Percentiles rank a stretch among this genome's conserved stretches.
phyloP scores from a whole-genome alignment of 2,329 filamentous ascomycete genomes.

The Claviceps maximensis region DNA sequence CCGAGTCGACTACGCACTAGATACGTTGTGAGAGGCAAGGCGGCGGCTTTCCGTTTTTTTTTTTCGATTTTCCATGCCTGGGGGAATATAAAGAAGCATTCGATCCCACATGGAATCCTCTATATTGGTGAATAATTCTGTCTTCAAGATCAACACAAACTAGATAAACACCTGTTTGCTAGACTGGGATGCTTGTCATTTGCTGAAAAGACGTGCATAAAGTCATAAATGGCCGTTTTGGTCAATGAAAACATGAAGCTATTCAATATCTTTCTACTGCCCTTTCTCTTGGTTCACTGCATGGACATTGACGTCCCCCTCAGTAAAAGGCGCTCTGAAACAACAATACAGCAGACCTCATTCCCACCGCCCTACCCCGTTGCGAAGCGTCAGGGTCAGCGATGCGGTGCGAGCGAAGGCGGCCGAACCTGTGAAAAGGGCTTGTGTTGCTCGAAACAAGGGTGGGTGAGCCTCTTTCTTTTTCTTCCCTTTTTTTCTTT shows the following conservation, averaged over 20 bases:
- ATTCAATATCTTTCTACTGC: background rate
- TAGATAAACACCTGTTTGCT: background rate
- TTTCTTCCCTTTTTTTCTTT: background rate
- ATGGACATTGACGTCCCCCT: background rate
- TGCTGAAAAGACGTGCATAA: background rate
- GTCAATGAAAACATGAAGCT: background rate
- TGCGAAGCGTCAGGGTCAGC: background rate
- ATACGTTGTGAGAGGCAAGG: no score
- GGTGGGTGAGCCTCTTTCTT: conserved; percentile 16
- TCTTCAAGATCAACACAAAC: background rate
- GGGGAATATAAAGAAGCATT: background rate
- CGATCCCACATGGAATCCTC: background rate
- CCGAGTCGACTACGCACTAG: background rate
- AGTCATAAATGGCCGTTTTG: background rate
- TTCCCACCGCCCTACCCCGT: background rate
- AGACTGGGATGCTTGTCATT: background rate
- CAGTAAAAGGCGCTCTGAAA: background rate
- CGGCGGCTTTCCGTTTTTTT: background rate
- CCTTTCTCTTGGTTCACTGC: background rate
- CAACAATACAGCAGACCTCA: background rate
- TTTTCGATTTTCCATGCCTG: background rate
- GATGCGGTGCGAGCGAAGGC: background rate
- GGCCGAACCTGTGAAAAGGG: conserved; percentile 16
- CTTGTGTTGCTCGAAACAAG: conserved; percentile 30
- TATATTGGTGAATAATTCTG: no score